Conservation (phyloP, 768 basidiomycete genomes). For the Suillus cothurnatus region DNA sequence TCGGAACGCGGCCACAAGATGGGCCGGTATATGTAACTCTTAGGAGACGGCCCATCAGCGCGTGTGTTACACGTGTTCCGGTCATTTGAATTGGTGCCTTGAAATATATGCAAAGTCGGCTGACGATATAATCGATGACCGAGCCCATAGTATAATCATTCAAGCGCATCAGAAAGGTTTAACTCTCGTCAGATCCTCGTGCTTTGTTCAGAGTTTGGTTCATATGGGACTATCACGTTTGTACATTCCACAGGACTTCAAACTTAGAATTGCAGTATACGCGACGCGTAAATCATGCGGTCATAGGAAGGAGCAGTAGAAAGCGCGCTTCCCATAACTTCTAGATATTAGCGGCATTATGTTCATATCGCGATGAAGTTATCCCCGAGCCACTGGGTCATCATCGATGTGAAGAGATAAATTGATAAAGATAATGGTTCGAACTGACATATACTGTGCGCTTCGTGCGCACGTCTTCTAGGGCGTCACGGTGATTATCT, state of each 20-base stretch:
- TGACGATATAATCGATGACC: neutral
- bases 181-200: neutral
- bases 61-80: constrained; percentile 7
- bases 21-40: neutral
- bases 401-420: constrained; percentile 7
- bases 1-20: constrained; percentile 5
- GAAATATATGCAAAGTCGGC: neutral
- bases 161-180: neutral
- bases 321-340: neutral
- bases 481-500: constrained; percentile 6
- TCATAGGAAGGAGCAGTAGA: neutral
- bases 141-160: constrained; percentile 3
- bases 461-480: constrained; percentile 5
- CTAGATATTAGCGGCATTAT: constrained; percentile 2
- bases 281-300: neutral
- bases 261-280: neutral
- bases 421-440: neutral
- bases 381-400: neutral
- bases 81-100: constrained; percentile 9
- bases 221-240: neutral
- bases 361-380: neutral
- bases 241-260: neutral
- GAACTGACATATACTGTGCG: neutral
- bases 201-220: neutral
- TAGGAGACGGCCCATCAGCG: constrained; percentile 5